These are phyloP conservation scores for Alloascoidea hylecoeti DNA, from an alignment of 805 yeast species.

Conservation along the genomic window DNA sequence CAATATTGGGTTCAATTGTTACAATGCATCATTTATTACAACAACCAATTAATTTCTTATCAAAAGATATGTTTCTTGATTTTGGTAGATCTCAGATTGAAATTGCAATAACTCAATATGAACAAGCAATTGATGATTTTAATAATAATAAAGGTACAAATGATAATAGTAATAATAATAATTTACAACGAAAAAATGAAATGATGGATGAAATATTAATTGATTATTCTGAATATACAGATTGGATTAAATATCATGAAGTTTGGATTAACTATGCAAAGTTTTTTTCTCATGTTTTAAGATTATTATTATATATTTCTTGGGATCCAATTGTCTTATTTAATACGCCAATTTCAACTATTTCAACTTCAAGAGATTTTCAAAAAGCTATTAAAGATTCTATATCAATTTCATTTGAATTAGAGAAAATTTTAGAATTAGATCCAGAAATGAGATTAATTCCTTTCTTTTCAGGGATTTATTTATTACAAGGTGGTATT, in stretches of 20 bases:
- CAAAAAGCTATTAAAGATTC: constrained; percentile 12
- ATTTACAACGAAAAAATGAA: constrained; percentile 2
- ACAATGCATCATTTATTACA: constrained; percentile 12
- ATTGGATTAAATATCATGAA: constrained; percentile 3
- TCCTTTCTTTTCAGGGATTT: constrained; percentile 17
- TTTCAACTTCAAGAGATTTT: constrained; percentile 11
- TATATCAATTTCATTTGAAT: constrained; percentile 12
- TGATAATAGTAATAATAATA: constrained; percentile 10
- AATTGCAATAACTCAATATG: constrained; percentile 8
- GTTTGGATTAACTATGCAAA: constrained; percentile 12
- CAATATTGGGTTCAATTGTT: constrained; percentile 17
- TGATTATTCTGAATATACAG: neutral
- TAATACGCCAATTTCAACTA: constrained; percentile 9
- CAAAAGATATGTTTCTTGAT: constrained; percentile 13
- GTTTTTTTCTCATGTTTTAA: constrained; percentile 13
- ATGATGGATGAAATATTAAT: neutral
- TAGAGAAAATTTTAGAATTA: constrained; percentile 12
- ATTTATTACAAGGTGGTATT: constrained; percentile 15
- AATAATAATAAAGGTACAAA: constrained; percentile 3
- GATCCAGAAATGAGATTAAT: constrained; percentile 14
- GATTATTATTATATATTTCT: constrained; percentile 13
- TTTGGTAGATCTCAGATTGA: constrained; percentile 12
- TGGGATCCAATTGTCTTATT: constrained; percentile 17
- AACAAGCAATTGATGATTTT: neutral
- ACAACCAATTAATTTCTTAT: constrained; percentile 11